These are phyloP conservation scores for Malus orientalis DNA, from an alignment of 306 rosid species.

Conservation along the genomic window DNA sequence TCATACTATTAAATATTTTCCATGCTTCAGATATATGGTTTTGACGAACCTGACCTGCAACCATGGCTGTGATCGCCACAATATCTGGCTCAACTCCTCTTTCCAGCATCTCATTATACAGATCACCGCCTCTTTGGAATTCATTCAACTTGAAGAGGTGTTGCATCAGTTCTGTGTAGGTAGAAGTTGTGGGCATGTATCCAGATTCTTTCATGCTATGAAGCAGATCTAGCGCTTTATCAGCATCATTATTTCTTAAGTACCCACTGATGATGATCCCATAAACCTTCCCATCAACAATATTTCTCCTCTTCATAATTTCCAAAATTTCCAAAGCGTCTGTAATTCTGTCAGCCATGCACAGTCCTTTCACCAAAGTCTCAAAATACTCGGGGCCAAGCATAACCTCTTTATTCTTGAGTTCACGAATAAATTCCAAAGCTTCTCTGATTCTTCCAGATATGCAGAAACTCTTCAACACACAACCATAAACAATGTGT, in stretches of 20 bases:
- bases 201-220: conserved; percentile 57
- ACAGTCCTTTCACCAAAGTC: conserved; percentile 70
- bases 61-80: conserved; percentile 74
- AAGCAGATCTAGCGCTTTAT: conserved; percentile 54
- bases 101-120: conserved; percentile 70
- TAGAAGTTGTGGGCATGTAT: conserved; percentile 38
- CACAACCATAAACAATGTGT: conserved; percentile 33
- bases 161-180: conserved; percentile 77
- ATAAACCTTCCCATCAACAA: conserved; percentile 43
- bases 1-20: conserved; percentile 55
- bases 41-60: conserved; percentile 63
- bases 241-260: conserved; percentile 42
- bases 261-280: conserved; percentile 59
- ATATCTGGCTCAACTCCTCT: conserved; percentile 51
- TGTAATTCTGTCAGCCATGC: conserved; percentile 49
- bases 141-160: conserved; percentile 48
- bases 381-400: conserved; percentile 50
- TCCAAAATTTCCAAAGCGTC: conserved; percentile 72
- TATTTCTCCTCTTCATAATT: conserved; percentile 48
- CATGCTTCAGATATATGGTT: conserved; percentile 58
- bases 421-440: conserved; percentile 64
- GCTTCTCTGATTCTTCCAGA: conserved; percentile 68
- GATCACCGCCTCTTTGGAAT: conserved; percentile 50
- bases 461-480: conserved; percentile 64
- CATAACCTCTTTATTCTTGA: conserved; percentile 47